These are phyloP conservation scores for Naegleria gruberi DNA, from an alignment of 208 protist species.

Conservation along the genomic window DNA sequence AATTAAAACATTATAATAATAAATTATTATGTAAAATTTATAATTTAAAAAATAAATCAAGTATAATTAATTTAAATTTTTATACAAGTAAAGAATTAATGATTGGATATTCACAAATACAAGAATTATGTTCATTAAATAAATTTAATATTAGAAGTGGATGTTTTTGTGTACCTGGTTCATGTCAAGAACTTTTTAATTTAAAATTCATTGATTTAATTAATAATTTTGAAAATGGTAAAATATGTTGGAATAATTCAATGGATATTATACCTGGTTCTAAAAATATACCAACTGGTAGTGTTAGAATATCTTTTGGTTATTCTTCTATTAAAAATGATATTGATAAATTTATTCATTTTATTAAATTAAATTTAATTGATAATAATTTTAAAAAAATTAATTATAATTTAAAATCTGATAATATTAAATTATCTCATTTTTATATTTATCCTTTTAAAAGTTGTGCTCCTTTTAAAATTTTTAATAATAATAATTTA, in stretches of 20 bases:
- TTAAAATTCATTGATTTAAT: background rate
- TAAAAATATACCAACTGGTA: background rate
- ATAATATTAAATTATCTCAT: background rate
- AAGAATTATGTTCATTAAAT: background rate
- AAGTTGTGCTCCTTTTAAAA: background rate
- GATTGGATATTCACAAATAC: background rate
- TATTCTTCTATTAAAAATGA: background rate
- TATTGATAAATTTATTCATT: background rate
- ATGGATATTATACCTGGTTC: background rate
- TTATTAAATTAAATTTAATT: background rate
- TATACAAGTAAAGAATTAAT: background rate
- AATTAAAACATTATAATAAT: background rate
- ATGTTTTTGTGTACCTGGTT: slow-evolving; percentile 17
- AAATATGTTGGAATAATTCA: slow-evolving; percentile 2
- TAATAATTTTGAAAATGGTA: background rate
- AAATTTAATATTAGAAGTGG: background rate
- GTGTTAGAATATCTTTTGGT: background rate
- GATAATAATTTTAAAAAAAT: background rate
- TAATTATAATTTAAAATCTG: background rate
- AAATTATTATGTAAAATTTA: background rate
- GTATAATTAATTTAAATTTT: slow-evolving; percentile 4
- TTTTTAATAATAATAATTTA: background rate
- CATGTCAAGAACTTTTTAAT: background rate
- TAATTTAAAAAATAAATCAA: background rate
- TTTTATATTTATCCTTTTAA: slow-evolving; percentile 16